Conservation (phyloP, 768 basidiomycete species). For the Ephemerocybe angulata region DNA sequence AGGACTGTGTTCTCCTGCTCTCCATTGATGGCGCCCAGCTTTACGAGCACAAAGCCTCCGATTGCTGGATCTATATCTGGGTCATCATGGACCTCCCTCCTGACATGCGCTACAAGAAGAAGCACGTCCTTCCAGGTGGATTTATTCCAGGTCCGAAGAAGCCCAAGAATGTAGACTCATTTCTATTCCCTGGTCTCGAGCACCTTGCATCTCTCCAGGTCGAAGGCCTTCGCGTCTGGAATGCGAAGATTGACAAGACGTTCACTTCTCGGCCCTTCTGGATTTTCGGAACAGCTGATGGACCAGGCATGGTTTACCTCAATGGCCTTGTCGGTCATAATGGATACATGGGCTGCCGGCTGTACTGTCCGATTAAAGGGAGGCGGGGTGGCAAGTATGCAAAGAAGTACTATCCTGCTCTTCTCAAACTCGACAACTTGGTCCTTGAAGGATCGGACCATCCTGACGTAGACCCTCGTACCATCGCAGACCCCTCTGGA, state of each 20-base stretch:
- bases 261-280: conserved; percentile 19
- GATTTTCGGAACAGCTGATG: conserved; percentile 29
- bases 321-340: conserved; percentile 33
- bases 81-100: conserved; percentile 24
- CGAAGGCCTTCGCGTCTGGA: conserved; percentile 28
- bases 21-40: conserved; percentile 39
- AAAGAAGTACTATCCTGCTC: background rate
- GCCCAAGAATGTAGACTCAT: conserved; percentile 31
- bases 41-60: conserved; percentile 32
- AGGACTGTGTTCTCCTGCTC: conserved; percentile 27
- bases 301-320: conserved; percentile 27
- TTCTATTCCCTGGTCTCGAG: conserved; percentile 30
- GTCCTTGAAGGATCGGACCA: background rate
- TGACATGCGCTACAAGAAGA: conserved; percentile 23
- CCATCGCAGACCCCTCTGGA: background rate
- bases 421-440: background rate
- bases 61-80: conserved; percentile 30
- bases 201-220: conserved; percentile 29
- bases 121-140: conserved; percentile 18
- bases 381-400: background rate
- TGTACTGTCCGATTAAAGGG: background rate
- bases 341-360: conserved; percentile 10
- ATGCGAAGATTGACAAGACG: conserved; percentile 15
- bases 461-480: background rate
- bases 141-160: conserved; percentile 30